phyloP scores from a whole-genome alignment of 2,329 filamentous ascomycete species.

The Ophiocordyceps robertsii region DNA sequence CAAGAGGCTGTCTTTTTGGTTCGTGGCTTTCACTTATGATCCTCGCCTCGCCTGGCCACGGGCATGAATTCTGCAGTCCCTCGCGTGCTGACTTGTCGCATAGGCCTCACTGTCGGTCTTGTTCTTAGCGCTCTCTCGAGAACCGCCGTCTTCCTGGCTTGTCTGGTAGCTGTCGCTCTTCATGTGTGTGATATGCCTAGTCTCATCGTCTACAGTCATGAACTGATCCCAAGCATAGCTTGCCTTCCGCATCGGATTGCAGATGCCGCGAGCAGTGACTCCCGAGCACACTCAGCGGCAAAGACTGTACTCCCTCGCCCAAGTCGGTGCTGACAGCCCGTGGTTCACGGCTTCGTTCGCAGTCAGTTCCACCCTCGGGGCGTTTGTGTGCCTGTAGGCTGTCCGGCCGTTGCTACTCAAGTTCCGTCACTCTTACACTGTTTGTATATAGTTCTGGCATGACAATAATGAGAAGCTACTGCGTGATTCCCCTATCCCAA shows the following conservation, averaged over 20 bases:
- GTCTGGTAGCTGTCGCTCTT: too few species aligned
- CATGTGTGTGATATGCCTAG: too few species aligned
- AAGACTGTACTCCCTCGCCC: constrained; percentile 26
- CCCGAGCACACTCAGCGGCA: constrained; percentile 15
- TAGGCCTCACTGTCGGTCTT: too few species aligned
- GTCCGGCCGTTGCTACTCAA: background rate
- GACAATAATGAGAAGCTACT: background rate
- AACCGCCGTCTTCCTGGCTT: too few species aligned
- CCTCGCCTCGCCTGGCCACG: too few species aligned
- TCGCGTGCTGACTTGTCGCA: too few species aligned
- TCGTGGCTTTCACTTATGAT: too few species aligned
- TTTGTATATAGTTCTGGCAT: background rate
- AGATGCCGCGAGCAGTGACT: constrained; percentile 22
- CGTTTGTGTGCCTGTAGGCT: constrained; percentile 29
- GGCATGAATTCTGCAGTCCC: too few species aligned
- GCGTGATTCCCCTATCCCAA: constrained; percentile 19
- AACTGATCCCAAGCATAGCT: constrained; percentile 16
- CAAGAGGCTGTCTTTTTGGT: too few species aligned
- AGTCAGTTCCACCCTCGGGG: constrained; percentile 57
- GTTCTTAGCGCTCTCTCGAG: too few species aligned
- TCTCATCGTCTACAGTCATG: too few species aligned
- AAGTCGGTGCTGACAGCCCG: constrained; percentile 40
- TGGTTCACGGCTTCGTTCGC: constrained; percentile 58
- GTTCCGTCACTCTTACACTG: background rate
- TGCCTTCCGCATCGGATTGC: constrained; percentile 28